Conservation (phyloP, 2,329 filamentous ascomycete genomes). For the Clarireedia sp. region DNA sequence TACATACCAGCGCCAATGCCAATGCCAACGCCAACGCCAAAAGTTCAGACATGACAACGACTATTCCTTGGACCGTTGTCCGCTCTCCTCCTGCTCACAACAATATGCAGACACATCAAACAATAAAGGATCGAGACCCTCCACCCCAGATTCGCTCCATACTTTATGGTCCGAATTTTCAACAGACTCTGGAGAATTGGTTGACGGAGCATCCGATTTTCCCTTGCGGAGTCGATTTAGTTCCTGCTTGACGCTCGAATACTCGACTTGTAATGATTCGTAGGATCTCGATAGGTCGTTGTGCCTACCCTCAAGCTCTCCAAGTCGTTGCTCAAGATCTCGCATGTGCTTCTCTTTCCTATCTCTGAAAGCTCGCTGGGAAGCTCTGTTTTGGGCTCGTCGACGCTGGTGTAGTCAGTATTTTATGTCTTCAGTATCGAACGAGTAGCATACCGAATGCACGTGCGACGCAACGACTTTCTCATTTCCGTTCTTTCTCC, state of each 20-base stretch:
- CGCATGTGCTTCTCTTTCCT: conserved; percentile 58
- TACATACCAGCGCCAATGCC: neutral
- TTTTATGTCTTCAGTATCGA: neutral
- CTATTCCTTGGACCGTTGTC: neutral
- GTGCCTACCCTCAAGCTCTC: conserved; percentile 46
- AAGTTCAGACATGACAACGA: neutral
- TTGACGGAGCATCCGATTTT: neutral
- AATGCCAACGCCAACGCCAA: conserved; percentile 3
- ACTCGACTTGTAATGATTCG: conserved; percentile 36
- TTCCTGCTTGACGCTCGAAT: conserved; percentile 27
- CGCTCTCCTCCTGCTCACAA: conserved; percentile 24
- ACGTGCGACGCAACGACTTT: conserved; percentile 29
- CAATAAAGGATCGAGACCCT: conserved; percentile 25
- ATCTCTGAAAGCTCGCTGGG: conserved; percentile 53
- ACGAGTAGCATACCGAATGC: conserved; percentile 25
- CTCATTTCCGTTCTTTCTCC: conserved; percentile 25
- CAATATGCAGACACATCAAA: conserved; percentile 29
- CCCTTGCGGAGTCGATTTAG: conserved; percentile 25
- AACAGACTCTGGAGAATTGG: conserved; percentile 6
- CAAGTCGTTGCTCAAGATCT: conserved; percentile 51
- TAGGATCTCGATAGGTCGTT: conserved; percentile 48
- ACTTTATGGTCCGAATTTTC: conserved; percentile 11
- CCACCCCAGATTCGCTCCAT: conserved; percentile 21
- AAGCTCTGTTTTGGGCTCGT: conserved; percentile 52
- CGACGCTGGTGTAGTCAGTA: conserved; percentile 36